These are phyloP conservation scores for Chiua sp. DNA, from an alignment of 1,284 basidiomycete genomes.

Conservation along the genomic window DNA sequence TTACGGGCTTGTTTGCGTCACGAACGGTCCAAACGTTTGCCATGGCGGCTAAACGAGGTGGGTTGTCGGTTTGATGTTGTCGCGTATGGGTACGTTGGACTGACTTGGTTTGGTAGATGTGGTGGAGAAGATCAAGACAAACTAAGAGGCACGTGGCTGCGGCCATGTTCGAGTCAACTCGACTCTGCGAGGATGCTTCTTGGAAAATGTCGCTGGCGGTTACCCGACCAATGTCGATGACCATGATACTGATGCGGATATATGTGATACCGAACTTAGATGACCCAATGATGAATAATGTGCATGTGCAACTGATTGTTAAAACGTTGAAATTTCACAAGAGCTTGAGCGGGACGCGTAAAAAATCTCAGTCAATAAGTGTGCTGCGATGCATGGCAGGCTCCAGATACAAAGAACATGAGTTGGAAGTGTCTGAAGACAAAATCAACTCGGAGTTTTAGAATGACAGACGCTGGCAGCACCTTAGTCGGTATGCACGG, in stretches of 20 bases:
- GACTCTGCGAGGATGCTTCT: no score
- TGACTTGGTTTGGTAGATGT: slow-evolving; percentile 8
- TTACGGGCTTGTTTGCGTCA: slow-evolving; percentile 60
- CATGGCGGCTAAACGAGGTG: slow-evolving; percentile 23
- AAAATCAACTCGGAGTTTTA: slow-evolving; percentile 8
- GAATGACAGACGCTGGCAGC: no score
- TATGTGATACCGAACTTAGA: slow-evolving; percentile 6
- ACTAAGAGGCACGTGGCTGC: slow-evolving; percentile 9
- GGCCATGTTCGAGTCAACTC: no score
- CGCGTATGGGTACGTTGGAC: not conserved
- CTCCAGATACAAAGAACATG: not conserved
- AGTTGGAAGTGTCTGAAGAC: not conserved
- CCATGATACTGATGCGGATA: slow-evolving; percentile 2
- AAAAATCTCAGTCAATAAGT: not conserved
- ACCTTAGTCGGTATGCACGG: not conserved
- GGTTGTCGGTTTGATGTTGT: not conserved
- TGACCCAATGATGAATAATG: not conserved
- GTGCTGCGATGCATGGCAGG: not conserved
- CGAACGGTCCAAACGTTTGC: slow-evolving; percentile 65
- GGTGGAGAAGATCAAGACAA: slow-evolving; percentile 36
- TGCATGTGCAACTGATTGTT: slow-evolving; percentile 7
- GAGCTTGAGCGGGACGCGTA: not conserved
- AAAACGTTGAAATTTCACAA: slow-evolving; percentile 17
- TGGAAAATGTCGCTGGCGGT: not conserved
- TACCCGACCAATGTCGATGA: not conserved